These are phyloP conservation scores for Trichoderma atroviride DNA, from an alignment of 2,329 filamentous ascomycete species.

Conservation along the genomic window DNA sequence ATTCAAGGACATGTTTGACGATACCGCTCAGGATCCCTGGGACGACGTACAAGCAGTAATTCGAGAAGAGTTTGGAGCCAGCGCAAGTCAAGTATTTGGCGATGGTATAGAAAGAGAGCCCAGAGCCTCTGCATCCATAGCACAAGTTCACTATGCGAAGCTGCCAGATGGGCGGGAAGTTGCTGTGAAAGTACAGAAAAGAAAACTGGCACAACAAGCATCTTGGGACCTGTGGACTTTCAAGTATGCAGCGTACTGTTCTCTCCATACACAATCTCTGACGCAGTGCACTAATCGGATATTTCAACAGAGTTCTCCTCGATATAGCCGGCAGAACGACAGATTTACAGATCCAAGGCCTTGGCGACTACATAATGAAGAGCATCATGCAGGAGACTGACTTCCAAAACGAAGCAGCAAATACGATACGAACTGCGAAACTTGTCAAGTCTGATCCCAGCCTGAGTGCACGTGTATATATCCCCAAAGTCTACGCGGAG, in stretches of 20 bases:
- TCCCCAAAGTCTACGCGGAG: slow-evolving; percentile 16
- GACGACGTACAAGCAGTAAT: slow-evolving; percentile 19
- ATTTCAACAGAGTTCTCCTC: not conserved
- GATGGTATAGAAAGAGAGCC: slow-evolving; percentile 13
- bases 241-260: not conserved
- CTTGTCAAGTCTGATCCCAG: slow-evolving; percentile 10
- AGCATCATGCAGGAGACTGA: slow-evolving; percentile 26
- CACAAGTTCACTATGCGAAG: slow-evolving; percentile 22
- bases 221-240: slow-evolving; percentile 24
- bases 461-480: slow-evolving; percentile 13
- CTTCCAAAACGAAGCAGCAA: slow-evolving; percentile 23
- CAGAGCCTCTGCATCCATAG: slow-evolving; percentile 19
- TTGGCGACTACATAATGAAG: slow-evolving; percentile 19
- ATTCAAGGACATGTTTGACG: slow-evolving; percentile 25
- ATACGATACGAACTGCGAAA: not conserved
- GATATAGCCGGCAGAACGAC: slow-evolving; percentile 10
- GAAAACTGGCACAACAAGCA: slow-evolving; percentile 9
- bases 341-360: slow-evolving; percentile 11
- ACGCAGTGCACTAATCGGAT: slow-evolving; percentile 42
- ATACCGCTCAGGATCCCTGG: slow-evolving; percentile 18
- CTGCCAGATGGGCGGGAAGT: slow-evolving; percentile 20
- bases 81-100: slow-evolving; percentile 17
- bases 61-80: slow-evolving; percentile 17
- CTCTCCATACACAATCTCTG: not conserved
- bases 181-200: slow-evolving; percentile 20